Evolutionary conservation across 495 filamentous ascomycete species (phyloP), one percentile per base, ranked within the genome.

Genomic region (Penicillium subrubescens): DNA sequence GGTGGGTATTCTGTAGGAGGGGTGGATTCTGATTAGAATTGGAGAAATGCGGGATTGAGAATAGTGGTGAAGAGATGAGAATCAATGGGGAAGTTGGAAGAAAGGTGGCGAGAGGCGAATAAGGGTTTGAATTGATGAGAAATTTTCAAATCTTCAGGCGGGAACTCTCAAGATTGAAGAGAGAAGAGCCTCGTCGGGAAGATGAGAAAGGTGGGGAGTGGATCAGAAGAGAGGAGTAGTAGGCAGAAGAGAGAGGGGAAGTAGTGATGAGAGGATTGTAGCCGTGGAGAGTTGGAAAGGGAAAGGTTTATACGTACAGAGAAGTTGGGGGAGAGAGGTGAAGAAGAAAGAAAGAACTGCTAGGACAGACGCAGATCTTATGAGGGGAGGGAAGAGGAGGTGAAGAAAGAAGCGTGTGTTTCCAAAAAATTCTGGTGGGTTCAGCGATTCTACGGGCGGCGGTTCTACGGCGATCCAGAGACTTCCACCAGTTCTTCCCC

Each of bases 401-500:
- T 56, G 55, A 25, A 44, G 64, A 41, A 56, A 59, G 56, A 29
- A 37, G 19, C 12, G 14, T 75, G 73, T 73, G 69, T 67, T 72
- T 62, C 70, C 71, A 71, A 71, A 75, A 77, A 72, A 70, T 73
- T 70, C 56, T 41, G 39, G 39, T 58, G 53, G 53, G 33, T 56
- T 56, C 53, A 56, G 53, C 53, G 27, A 54, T 37, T 41, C 33
- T 19, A 17, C 63, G 68, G 69, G 71, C 66, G 70, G 65, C 27
- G 75, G 65, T 81, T 81, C 79, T 74, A 81, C 79, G 75, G 64
- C 59, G 71, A 77, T 81, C 79, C 79, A 81, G 77, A 73, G 71
- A 76, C 75, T 81, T 81, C 79, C 79, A 81, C 71, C 69, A 48
- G 67, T 67, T 68, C 63, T 68, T 67, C 67, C 71, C 53, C 53